A percentile compares a stretch with the other conserved stretches of the same genome.
phyloP scores from a whole-genome alignment of 2,329 filamentous ascomycete genomes.

The Leptographium flavum region DNA sequence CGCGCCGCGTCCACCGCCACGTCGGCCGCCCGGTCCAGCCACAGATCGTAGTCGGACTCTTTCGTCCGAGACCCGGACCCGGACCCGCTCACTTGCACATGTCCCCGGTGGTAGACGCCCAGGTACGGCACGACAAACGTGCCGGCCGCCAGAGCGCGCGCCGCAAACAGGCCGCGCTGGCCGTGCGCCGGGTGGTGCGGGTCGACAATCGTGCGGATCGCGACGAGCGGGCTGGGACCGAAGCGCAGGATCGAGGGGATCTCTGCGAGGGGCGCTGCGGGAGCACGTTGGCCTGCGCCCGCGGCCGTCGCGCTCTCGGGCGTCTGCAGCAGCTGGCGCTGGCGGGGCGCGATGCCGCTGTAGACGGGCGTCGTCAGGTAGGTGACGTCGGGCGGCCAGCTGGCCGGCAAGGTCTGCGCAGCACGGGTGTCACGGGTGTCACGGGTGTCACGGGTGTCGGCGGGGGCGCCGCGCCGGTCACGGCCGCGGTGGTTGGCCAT shows the following conservation, averaged over 20 bases:
- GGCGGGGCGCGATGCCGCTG: constrained; percentile 27
- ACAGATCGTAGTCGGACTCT: constrained; percentile 49
- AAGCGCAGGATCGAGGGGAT: constrained; percentile 12
- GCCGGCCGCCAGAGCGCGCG: constrained; percentile 35
- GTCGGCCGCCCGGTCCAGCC: constrained; percentile 40
- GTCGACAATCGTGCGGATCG: constrained; percentile 37
- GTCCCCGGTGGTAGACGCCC: constrained; percentile 38
- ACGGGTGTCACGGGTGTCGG: neutral
- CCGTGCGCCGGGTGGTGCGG: constrained; percentile 40
- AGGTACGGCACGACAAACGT: constrained; percentile 47
- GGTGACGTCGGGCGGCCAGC: constrained; percentile 39
- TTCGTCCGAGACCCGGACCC: constrained; percentile 17
- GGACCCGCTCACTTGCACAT: constrained; percentile 13
- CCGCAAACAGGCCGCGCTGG: constrained; percentile 47
- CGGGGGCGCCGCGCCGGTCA: neutral
- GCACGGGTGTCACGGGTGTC: neutral
- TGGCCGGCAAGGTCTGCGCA: constrained; percentile 25
- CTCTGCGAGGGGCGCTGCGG: constrained; percentile 1
- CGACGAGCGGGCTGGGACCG: constrained; percentile 34
- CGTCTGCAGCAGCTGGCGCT: constrained; percentile 24
- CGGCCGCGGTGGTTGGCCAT: no score
- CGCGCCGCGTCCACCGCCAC: constrained; percentile 46
- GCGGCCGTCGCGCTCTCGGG: constrained; percentile 3
- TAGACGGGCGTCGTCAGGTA: constrained; percentile 38
- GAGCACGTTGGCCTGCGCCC: neutral